Evolutionary conservation across 83 land plant species (phyloP).

Genomic region (Thuja plicata): DNA sequence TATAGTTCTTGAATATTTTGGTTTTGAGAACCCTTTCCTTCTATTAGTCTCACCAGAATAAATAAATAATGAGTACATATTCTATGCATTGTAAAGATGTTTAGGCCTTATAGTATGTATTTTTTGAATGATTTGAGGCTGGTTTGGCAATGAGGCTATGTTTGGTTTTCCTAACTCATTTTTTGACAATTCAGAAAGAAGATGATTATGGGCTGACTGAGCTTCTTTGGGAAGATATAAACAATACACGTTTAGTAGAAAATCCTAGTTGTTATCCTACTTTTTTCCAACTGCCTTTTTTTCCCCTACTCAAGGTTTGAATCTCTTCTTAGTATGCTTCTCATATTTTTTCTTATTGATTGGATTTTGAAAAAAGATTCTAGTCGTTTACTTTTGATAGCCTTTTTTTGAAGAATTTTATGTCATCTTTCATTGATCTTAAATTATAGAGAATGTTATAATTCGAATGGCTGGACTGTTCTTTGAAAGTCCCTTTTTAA

Average conservation of each 20-base stretch:
- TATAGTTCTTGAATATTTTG: background rate
- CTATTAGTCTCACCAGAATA: background rate
- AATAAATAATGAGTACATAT: background rate
- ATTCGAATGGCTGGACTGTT: background rate
- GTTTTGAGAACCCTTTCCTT: background rate
- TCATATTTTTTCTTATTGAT: background rate
- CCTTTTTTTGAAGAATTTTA: background rate
- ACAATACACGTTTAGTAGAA: constrained; percentile 78
- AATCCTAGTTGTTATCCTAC: constrained; percentile 99
- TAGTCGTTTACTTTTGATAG: background rate
- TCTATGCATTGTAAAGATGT: background rate
- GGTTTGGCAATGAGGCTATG: background rate
- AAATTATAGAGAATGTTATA: background rate
- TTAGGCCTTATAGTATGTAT: background rate
- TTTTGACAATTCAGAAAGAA: constrained; percentile 57
- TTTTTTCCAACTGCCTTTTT: constrained; percentile 86
- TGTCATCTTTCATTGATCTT: background rate
- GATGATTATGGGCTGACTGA: constrained; percentile 97
- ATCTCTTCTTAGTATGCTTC: background rate
- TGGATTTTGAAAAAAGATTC: background rate
- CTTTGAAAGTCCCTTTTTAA: background rate
- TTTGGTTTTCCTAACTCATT: background rate
- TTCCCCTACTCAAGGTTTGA: constrained; percentile 86
- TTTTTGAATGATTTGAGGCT: background rate
- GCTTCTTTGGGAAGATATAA: constrained; percentile 64